Percentiles rank a stretch among this genome's conserved stretches.
These are phyloP conservation scores for Penicillium sp. DNA, from an alignment of 2,329 filamentous ascomycete species.

Conservation along the genomic window DNA sequence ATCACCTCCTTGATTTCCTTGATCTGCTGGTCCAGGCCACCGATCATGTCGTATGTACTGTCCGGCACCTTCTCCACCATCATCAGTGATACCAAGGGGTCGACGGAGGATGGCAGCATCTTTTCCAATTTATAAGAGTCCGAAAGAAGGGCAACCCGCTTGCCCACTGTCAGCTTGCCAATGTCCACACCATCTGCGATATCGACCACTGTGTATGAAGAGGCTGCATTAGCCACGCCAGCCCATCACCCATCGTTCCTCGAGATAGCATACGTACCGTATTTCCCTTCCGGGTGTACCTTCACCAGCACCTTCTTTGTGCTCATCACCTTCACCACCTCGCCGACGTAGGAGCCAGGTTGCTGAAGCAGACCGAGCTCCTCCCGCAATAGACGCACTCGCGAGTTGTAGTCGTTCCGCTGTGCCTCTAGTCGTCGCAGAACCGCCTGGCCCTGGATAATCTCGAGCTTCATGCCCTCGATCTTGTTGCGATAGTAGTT, in stretches of 20 bases:
- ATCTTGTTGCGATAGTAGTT: constrained; percentile 99
- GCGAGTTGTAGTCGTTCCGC: constrained; percentile 98
- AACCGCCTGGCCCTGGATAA: constrained; percentile 96
- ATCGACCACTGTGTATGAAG: constrained; percentile 68
- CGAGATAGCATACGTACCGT: constrained; percentile 59
- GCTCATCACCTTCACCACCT: constrained; percentile 99
- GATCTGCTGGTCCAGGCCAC: constrained; percentile 96
- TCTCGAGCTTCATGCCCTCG: constrained; percentile 99
- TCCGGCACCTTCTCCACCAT: constrained; percentile 99
- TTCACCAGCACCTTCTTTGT: constrained; percentile 99
- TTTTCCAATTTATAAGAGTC: constrained; percentile 99
- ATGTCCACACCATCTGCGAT: constrained; percentile 92
- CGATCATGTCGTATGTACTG: constrained; percentile 99
- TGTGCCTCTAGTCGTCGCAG: constrained; percentile 93
- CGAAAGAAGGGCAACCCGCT: constrained; percentile 92
- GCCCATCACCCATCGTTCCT: not conserved
- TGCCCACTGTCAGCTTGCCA: constrained; percentile 90
- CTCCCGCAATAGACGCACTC: constrained; percentile 88
- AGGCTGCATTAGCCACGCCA: not conserved
- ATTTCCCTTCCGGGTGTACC: constrained; percentile 99
- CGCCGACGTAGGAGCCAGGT: constrained; percentile 94
- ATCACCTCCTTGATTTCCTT: constrained; percentile 99
- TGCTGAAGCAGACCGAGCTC: constrained; percentile 94
- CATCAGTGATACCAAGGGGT: constrained; percentile 98
- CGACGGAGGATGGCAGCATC: constrained; percentile 95